phyloP scores from a whole-genome alignment of 2,329 filamentous ascomycete species.

The Arthrocladium fulminans region DNA sequence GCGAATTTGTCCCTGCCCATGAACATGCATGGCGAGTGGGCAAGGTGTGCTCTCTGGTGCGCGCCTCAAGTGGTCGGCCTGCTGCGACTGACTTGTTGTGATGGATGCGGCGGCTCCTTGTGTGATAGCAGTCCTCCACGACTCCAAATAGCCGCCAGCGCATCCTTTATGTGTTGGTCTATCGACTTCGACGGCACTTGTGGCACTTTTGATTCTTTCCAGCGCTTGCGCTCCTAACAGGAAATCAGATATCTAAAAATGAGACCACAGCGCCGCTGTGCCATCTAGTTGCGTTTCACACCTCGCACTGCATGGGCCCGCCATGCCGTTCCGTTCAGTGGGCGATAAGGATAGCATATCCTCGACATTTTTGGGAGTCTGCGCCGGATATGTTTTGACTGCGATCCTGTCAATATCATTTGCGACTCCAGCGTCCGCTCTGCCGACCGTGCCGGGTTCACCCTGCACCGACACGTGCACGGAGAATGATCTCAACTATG shows the following conservation, averaged over 20 bases:
- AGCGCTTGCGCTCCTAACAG: constrained; percentile 1
- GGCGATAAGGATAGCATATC: constrained; percentile 3
- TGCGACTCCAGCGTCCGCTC: constrained; percentile 10
- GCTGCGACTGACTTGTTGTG: not conserved
- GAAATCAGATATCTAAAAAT: constrained; percentile 4
- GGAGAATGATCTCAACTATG: constrained; percentile 26
- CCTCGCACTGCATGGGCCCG: constrained; percentile 3
- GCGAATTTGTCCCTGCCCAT: not conserved
- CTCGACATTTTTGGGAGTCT: constrained; percentile 1
- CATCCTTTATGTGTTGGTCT: not conserved
- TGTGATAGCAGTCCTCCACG: not conserved
- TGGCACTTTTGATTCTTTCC: not conserved
- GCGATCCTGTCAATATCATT: constrained; percentile 6
- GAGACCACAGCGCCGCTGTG: not conserved
- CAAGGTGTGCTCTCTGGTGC: not conserved
- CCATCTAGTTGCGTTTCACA: constrained; percentile 9
- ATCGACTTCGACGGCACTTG: not conserved
- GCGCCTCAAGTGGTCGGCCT: not conserved
- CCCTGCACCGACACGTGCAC: constrained; percentile 16
- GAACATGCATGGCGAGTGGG: not conserved
- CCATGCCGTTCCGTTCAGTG: not conserved
- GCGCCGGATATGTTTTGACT: not conserved
- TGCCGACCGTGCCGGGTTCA: constrained; percentile 19
- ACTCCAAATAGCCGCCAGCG: constrained; percentile 2
- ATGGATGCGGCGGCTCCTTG: not conserved